Evolutionary conservation across 106 monocot genomes (phyloP).

Genomic region (Phalaenopsis aphrodite): DNA sequence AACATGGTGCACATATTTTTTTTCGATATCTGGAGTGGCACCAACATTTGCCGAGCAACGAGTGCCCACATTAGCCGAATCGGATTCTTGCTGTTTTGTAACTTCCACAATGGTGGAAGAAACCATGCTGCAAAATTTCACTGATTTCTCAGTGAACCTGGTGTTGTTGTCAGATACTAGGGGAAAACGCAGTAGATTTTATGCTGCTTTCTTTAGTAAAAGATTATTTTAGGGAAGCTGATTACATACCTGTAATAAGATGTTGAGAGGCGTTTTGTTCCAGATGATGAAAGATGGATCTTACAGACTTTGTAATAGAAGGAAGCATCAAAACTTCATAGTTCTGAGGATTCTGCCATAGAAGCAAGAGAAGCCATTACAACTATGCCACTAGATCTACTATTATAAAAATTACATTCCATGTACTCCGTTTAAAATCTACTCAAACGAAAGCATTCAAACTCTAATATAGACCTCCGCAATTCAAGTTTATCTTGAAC

Average conservation of each 20-base stretch:
- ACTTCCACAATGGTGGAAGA: background rate
- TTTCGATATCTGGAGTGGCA: slow-evolving; percentile 88
- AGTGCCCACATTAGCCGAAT: background rate
- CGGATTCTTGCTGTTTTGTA: background rate
- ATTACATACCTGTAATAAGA: background rate
- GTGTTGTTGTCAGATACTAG: background rate
- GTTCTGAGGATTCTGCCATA: background rate
- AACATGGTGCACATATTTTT: slow-evolving; percentile 81
- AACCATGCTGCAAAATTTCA: slow-evolving; percentile 1
- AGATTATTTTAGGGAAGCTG: background rate
- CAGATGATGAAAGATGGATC: background rate
- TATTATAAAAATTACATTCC: too few relatives aligned
- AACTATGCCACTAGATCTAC: too few relatives aligned
- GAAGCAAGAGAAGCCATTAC: background rate
- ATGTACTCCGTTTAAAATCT: too few relatives aligned
- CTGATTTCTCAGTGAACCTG: background rate
- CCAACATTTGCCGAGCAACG: slow-evolving; percentile 24
- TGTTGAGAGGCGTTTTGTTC: background rate
- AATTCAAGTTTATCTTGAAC: too few relatives aligned
- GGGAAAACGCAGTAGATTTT: background rate
- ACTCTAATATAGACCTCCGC: too few relatives aligned
- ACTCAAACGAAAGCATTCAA: too few relatives aligned
- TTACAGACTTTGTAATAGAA: background rate
- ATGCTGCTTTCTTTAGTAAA: background rate
- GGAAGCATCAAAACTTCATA: background rate